phyloP scores from a whole-genome alignment of 805 yeast genomes.

The Candida vartiovaarae region DNA sequence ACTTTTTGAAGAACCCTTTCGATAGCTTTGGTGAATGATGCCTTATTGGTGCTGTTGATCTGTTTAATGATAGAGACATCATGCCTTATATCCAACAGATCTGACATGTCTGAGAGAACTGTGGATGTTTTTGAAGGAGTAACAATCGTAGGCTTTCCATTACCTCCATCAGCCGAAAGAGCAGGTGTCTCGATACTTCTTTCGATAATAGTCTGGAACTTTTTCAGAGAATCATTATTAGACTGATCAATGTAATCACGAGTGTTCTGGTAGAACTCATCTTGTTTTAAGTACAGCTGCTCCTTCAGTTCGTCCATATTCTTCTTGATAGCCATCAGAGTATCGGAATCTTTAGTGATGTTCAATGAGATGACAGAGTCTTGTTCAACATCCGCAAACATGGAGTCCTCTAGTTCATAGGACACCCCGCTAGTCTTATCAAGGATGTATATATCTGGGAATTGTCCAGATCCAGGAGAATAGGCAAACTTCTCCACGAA shows the following conservation, averaged over 20 bases:
- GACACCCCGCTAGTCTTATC: constrained; percentile 53
- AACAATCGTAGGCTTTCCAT: not conserved
- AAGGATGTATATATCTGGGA: constrained; percentile 73
- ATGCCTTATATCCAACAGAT: constrained; percentile 38
- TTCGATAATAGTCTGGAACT: constrained; percentile 11
- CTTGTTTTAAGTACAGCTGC: constrained; percentile 9
- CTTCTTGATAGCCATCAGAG: constrained; percentile 10
- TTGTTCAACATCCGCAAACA: constrained; percentile 47
- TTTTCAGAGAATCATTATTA: constrained; percentile 12
- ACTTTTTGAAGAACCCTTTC: constrained; percentile 38
- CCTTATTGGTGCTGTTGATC: constrained; percentile 39
- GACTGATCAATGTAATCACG: constrained; percentile 22
- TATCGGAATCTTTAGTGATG: constrained; percentile 32
- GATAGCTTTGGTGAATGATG: constrained; percentile 36
- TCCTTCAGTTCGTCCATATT: constrained; percentile 16
- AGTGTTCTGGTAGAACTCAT: constrained; percentile 11
- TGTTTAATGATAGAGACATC: constrained; percentile 58
- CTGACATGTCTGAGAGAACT: constrained; percentile 15
- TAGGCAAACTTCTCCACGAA: constrained; percentile 87
- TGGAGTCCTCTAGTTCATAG: constrained; percentile 74
- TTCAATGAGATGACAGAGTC: constrained; percentile 57
- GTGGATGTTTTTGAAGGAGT: not conserved
- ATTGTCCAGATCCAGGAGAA: constrained; percentile 60
- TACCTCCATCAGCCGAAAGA: not conserved
- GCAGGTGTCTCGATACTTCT: not conserved